These are phyloP conservation scores for Neurospora sp. DNA, from an alignment of 495 filamentous ascomycete species.

Conservation along the genomic window DNA sequence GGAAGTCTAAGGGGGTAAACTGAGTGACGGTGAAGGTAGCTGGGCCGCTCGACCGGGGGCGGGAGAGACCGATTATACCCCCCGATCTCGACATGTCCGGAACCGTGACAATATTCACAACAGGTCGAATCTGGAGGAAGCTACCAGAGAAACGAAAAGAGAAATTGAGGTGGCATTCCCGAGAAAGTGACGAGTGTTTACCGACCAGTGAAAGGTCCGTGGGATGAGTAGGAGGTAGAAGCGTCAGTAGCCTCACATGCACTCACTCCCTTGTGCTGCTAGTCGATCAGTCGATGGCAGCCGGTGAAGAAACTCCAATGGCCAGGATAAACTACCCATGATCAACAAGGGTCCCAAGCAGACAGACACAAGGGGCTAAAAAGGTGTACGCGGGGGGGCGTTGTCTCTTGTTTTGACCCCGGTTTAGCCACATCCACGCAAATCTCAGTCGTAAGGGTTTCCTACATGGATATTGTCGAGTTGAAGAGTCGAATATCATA, in stretches of 20 bases:
- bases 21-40: slow-evolving; percentile 4
- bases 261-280: slow-evolving; percentile 15
- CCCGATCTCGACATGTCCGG: neutral
- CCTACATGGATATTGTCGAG: neutral
- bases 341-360: slow-evolving; percentile 14
- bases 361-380: slow-evolving; percentile 7
- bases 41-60: slow-evolving; percentile 2
- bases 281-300: slow-evolving; percentile 18
- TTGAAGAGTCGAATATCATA: neutral
- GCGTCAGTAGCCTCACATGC: slow-evolving; percentile 1
- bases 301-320: slow-evolving; percentile 9
- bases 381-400: slow-evolving; percentile 8
- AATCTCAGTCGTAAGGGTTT: neutral
- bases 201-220: neutral
- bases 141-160: neutral
- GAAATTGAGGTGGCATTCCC: neutral
- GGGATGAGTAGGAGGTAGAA: neutral
- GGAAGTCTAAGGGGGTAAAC: slow-evolving; percentile 1
- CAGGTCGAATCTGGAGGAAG: neutral
- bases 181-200: neutral
- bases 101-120: neutral
- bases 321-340: slow-evolving; percentile 12
- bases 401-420: slow-evolving; percentile 8
- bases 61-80: slow-evolving; percentile 11
- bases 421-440: neutral